phyloP scores from a whole-genome alignment of 1,139 yeast genomes.

The Zygosaccharomyces sapae region DNA sequence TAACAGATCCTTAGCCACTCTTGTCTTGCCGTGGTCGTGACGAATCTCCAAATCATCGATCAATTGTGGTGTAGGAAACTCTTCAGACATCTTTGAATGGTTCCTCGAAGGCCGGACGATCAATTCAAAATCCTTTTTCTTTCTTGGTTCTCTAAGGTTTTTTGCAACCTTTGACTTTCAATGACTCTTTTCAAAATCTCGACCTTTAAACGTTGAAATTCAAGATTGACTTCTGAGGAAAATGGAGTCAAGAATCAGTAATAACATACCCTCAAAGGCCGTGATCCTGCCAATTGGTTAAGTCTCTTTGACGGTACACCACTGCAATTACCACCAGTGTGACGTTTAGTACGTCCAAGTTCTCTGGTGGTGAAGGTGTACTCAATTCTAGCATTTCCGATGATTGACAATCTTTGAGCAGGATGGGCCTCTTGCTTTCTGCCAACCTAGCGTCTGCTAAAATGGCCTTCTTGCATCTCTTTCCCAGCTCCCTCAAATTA shows the following conservation, averaged over 20 bases:
- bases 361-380: slow-evolving; percentile 9
- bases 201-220: not conserved
- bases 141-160: not conserved
- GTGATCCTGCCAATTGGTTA: slow-evolving; percentile 9
- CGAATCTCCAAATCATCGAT: slow-evolving; percentile 31
- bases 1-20: slow-evolving; percentile 51
- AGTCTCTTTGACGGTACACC: slow-evolving; percentile 28
- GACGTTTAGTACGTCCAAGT: slow-evolving; percentile 19
- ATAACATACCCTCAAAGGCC: not conserved
- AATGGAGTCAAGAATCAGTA: not conserved
- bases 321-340: slow-evolving; percentile 21
- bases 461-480: slow-evolving; percentile 22
- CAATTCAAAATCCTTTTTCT: not conserved
- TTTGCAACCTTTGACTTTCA: not conserved
- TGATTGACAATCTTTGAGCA: slow-evolving; percentile 7
- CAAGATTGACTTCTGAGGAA: not conserved
- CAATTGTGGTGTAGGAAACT: slow-evolving; percentile 31
- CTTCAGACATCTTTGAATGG: slow-evolving; percentile 32
- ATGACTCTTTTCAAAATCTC: not conserved
- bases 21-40: slow-evolving; percentile 37
- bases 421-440: not conserved
- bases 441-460: not conserved
- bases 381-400: slow-evolving; percentile 10
- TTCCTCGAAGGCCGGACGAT: not conserved
- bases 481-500: slow-evolving; percentile 28